Base-by-base conservation (phyloP, 257 asterid genomes). In the Nicotiana undulata region DNA sequence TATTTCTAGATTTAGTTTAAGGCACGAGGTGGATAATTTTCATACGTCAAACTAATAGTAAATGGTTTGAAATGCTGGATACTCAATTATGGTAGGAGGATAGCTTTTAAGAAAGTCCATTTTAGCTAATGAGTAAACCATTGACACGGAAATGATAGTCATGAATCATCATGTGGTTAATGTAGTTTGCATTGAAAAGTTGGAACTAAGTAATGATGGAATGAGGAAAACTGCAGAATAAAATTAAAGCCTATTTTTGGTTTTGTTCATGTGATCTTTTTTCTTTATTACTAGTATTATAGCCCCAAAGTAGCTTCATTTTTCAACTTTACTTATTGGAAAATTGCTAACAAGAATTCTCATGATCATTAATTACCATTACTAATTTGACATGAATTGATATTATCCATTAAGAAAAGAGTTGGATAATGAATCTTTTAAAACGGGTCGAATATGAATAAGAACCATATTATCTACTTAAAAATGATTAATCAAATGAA, bases 121-220 rank as follows among this genome's bases (percentile, higher is more conserved):
- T 9, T 46, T 9, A 46, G 52, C 15, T 46, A 2, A 46, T 46
- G 52, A 46, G 12, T 46, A 9, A 46, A 46, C 12, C 52, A 46
- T 46, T 9, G 52, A 46, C 15, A 46, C 10, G 52, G 52, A 46
- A 46, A 10, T 46, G 52, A 46, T 46, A 46, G 52, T 46, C 52
- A 46, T 46, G 13, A 8, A 46, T 46, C 52, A 46, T 46, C 52
- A 11, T 9, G 40, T 34, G 5, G 22, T 20, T 59, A 59, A 20
- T 20, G 64, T 20, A 20, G 15, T 59, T 40, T 40, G 31, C 26
- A 20, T 46, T 22, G 56, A n/a, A 46, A 72, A 72, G 77, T 72
- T 72, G 77, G 32, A 72, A 46, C 44, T 44, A 46, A 46, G 37
- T 72, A 72, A 85, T 85, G 84, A 82, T 80, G 82, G 65, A 51